Conservation (phyloP, 306 rosid species). For the Gleditsia sinensis region DNA sequence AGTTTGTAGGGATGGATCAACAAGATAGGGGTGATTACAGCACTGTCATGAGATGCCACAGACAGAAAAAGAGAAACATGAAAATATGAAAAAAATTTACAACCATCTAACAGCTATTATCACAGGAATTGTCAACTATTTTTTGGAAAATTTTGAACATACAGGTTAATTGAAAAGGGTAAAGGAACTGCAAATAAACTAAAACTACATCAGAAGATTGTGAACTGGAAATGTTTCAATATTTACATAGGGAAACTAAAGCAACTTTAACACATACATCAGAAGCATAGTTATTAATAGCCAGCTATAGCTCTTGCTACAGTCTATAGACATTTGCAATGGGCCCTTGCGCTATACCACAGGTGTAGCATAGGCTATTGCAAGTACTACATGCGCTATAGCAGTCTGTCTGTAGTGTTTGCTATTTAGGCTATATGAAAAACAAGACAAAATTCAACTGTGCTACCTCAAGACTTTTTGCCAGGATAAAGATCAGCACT, state of each 20-base stretch:
- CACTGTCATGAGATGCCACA: slow-evolving; percentile 60
- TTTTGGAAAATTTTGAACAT: not conserved
- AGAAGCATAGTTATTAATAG: no score
- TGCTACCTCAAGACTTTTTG: no score
- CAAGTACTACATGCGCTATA: no score
- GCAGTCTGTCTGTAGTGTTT: no score
- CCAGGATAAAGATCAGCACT: no score
- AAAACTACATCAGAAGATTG: not conserved
- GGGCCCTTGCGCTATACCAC: no score
- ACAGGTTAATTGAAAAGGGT: slow-evolving; percentile 17
- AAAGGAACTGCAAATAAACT: slow-evolving; percentile 22
- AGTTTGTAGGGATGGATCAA: slow-evolving; percentile 43
- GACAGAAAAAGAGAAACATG: not conserved
- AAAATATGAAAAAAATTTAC: slow-evolving; percentile 24
- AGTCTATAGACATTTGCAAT: no score
- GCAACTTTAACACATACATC: slow-evolving; percentile 7
- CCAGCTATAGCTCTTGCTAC: no score
- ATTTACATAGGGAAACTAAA: not conserved
- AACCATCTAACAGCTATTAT: slow-evolving; percentile 20
- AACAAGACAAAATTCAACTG: no score
- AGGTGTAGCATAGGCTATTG: no score
- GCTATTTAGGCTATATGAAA: no score
- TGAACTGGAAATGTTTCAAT: slow-evolving; percentile 12
- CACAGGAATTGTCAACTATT: not conserved
- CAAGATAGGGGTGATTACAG: slow-evolving; percentile 82